Evolutionary conservation across 495 filamentous ascomycete genomes (phyloP), one percentile per base, ranked within the genome.

Genomic region (Penicillium ochrochloron): DNA sequence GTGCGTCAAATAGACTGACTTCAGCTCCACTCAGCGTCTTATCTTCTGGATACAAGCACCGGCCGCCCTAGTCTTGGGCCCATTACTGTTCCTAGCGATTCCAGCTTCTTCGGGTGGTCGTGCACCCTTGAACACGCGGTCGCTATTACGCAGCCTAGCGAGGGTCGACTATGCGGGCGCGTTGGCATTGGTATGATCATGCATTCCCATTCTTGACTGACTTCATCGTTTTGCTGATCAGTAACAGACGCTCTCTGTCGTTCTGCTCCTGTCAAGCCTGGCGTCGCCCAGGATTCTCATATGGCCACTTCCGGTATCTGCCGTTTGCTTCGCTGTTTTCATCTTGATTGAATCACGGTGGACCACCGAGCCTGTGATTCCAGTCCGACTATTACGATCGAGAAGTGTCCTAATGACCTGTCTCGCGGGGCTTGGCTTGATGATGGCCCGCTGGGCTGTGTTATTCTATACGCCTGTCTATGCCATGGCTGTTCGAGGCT

Each of bases 401-500:
- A 84, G 88, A 17, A 86, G 85, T 33, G 86, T 88, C 2, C 74
- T 92, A 2, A 70, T 92, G 12, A 89, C 87, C 11, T 93, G 90
- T 67, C 55, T 92, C 17, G 81, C 86, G 1, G 89, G 90, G 42
- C 79, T 90, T 0, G 84, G 85, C 31, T 84, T 90, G 68, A 93
- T 93, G 90, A 86, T 89, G 74, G 82, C 89, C 6, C 87, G 91
- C 44, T 93, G 90, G 90, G 78, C 80, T 5, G 82, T 93, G n/a
- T 78, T 94, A 8, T 93, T 92, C 75, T 93, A 89, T 77, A 82
- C 87, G 0, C 91, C 91, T 0, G 85, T 89, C 33, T 92, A 91
- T 66, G 86, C 89, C 7, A 85, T 93, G 59, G 87, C 89, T 4
- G 86, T 93, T 0, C 84, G 85, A 5, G 83, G 82, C 55, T 89